Conservation (phyloP, 2,329 filamentous ascomycete species). For the Colletotrichum spaethianum region DNA sequence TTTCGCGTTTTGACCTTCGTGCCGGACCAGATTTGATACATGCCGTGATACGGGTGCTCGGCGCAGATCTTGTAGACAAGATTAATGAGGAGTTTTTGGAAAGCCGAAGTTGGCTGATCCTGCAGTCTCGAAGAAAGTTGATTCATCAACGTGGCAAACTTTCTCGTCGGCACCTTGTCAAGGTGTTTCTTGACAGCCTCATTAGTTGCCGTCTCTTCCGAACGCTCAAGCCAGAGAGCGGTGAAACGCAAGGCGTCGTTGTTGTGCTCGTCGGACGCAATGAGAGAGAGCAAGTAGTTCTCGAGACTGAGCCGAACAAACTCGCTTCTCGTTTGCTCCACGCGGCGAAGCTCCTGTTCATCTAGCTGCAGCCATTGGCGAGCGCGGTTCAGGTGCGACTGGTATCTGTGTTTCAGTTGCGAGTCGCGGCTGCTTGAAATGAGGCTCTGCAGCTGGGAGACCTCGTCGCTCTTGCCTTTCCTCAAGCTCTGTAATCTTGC, state of each 20-base stretch:
- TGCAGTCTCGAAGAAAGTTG: conserved; percentile 95
- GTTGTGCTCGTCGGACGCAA: conserved; percentile 89
- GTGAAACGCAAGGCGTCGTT: conserved; percentile 93
- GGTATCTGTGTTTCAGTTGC: conserved; percentile 69
- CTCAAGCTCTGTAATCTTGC: conserved; percentile 84
- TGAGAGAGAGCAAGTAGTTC: conserved; percentile 90
- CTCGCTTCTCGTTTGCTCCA: conserved; percentile 81
- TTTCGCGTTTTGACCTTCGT: conserved; percentile 77
- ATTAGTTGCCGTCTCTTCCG: conserved; percentile 83
- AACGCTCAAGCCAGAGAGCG: conserved; percentile 92
- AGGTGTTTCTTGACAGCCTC: conserved; percentile 80
- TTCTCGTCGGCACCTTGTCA: conserved; percentile 84
- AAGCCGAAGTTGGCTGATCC: conserved; percentile 73
- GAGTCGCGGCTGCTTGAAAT: conserved; percentile 65
- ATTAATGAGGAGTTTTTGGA: conserved; percentile 81
- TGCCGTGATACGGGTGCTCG: conserved; percentile 96
- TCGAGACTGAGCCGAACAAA: conserved; percentile 92
- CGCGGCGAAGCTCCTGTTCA: conserved; percentile 85
- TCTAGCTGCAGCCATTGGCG: conserved; percentile 93
- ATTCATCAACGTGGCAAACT: conserved; percentile 95
- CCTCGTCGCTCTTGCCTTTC: conserved; percentile 85
- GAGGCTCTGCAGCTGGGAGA: conserved; percentile 77
- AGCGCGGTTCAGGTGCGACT: conserved; percentile 77
- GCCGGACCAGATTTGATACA: conserved; percentile 95
- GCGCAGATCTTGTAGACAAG: conserved; percentile 88